Evolutionary conservation across 257 asterid species (phyloP).

Genomic region (Solanum dulcamara): DNA sequence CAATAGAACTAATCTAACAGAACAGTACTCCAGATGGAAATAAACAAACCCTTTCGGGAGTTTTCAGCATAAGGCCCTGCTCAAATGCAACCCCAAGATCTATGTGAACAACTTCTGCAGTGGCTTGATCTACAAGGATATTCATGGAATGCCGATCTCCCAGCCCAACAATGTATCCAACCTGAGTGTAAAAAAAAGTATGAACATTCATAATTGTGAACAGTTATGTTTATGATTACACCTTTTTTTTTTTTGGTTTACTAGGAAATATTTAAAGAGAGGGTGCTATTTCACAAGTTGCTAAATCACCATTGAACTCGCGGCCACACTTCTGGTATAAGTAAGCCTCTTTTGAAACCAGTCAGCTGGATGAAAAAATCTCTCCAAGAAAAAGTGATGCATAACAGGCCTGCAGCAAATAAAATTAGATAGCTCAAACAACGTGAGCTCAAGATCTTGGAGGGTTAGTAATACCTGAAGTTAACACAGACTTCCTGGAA

Average conservation of each 20-base stretch:
- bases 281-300: background rate
- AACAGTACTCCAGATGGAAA: background rate
- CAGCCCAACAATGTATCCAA: constrained; percentile 95
- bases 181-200: constrained; percentile 30
- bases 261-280: background rate
- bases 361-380: constrained; percentile 84
- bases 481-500: constrained; percentile 73
- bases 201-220: background rate
- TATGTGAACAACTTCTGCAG: constrained; percentile 97
- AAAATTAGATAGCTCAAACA: constrained; percentile 6
- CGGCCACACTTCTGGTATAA: constrained; percentile 94
- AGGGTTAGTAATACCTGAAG: constrained; percentile 48
- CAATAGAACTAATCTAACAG: background rate
- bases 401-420: constrained; percentile 75
- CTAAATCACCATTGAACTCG: constrained; percentile 84
- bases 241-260: background rate
- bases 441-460: constrained; percentile 5
- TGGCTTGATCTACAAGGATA: constrained; percentile 83
- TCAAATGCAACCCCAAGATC: constrained; percentile 99
- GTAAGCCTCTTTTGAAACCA: constrained; percentile 99
- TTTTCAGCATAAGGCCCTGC: constrained; percentile 98
- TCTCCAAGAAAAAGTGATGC: constrained; percentile 96
- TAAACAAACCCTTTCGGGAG: constrained; percentile 83
- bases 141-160: constrained; percentile 98
- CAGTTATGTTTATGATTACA: background rate